Evolutionary conservation across 805 yeast genomes (phyloP).

Genomic region (Teunomyces cretensis): DNA sequence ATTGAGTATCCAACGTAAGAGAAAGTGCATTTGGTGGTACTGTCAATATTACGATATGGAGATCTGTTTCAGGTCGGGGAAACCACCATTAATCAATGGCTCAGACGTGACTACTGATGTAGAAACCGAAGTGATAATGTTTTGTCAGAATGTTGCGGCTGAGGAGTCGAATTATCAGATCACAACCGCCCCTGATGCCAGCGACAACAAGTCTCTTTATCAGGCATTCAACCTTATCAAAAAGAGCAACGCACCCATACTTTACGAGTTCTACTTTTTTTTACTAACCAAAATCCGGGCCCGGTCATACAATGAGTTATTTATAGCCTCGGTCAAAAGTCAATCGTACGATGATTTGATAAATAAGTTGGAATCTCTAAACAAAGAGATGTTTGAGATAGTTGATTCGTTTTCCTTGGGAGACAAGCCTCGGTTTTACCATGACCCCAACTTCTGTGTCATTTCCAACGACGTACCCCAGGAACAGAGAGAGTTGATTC

Average conservation of each 20-base stretch:
- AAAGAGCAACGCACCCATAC: not conserved
- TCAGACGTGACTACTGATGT: slow-evolving; percentile 30
- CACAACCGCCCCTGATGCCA: not conserved
- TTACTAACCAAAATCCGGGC: slow-evolving; percentile 28
- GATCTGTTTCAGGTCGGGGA: slow-evolving; percentile 37
- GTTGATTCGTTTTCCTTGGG: slow-evolving; percentile 17
- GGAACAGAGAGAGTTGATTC: slow-evolving; percentile 12
- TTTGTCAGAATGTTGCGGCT: not conserved
- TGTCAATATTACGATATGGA: slow-evolving; percentile 40
- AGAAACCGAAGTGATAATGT: slow-evolving; percentile 16
- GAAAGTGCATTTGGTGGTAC: slow-evolving; percentile 36
- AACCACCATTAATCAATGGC: slow-evolving; percentile 37
- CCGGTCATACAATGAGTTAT: slow-evolving; percentile 28
- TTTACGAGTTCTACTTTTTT: slow-evolving; percentile 8
- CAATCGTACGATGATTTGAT: slow-evolving; percentile 20
- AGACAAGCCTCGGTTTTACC: slow-evolving; percentile 30
- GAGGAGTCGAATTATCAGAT: not conserved
- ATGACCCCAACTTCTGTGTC: slow-evolving; percentile 31
- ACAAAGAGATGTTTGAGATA: slow-evolving; percentile 27
- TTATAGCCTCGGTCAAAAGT: slow-evolving; percentile 27
- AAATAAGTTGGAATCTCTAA: slow-evolving; percentile 23
- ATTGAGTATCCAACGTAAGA: slow-evolving; percentile 18
- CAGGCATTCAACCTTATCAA: not conserved
- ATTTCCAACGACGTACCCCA: not conserved
- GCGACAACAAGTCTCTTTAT: not conserved